Evolutionary conservation across 768 basidiomycete genomes (phyloP).

Genomic region (Tylopilus intermedius): DNA sequence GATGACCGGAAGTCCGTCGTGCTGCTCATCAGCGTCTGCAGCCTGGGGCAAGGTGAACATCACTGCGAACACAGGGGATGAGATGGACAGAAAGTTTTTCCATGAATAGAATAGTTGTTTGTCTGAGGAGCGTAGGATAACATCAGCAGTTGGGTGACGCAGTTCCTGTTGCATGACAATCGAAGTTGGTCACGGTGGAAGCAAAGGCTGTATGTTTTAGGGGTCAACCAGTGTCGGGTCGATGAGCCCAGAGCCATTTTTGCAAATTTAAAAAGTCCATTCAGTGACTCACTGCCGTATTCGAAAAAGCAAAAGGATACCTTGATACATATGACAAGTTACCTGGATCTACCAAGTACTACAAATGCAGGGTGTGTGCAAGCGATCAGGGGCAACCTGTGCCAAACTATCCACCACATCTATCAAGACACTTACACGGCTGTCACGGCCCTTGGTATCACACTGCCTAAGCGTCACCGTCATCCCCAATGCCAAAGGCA

Average conservation of each 20-base stretch:
- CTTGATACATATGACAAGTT: not conserved
- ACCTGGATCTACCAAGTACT: not conserved
- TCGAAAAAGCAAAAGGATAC: too few species aligned
- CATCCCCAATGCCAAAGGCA: constrained; percentile 11
- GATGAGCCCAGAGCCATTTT: too few species aligned
- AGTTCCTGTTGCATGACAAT: constrained; percentile 9
- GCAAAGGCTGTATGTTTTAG: not conserved
- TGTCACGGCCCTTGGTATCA: not conserved
- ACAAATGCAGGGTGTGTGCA: not conserved
- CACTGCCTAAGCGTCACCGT: constrained; percentile 1
- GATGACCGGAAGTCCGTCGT: constrained; percentile 2
- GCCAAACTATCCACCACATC: not conserved
- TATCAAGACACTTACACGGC: not conserved
- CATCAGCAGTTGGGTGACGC: constrained; percentile 2
- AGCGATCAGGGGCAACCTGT: not conserved
- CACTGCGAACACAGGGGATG: constrained; percentile 12
- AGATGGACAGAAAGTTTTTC: constrained; percentile 6
- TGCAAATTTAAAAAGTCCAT: too few species aligned
- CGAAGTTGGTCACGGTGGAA: not conserved
- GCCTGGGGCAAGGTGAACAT: constrained; percentile 16
- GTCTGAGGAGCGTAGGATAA: constrained; percentile 16
- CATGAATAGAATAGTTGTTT: not conserved
- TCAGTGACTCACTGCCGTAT: too few species aligned
- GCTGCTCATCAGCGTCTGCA: not conserved
- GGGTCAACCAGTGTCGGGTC: not conserved